Evolutionary conservation across 2,329 filamentous ascomycete genomes (phyloP), one percentile per base, ranked within the genome.

Genomic region (Sphaceloma murrayae): DNA sequence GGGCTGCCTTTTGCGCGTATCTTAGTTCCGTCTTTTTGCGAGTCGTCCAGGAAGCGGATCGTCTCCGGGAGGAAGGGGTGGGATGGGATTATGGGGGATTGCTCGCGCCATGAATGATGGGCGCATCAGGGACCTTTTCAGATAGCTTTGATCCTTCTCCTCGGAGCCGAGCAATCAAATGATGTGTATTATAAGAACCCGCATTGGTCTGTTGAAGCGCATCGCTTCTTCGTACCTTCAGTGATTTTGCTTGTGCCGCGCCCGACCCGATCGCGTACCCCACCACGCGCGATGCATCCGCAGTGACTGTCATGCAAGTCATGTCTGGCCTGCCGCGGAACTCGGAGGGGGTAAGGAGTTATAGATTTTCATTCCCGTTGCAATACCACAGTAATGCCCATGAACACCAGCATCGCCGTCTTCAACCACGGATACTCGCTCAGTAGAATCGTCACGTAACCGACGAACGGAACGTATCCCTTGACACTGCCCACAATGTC

Each of bases 391-490:
- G 94, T 78, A 56, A 95, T 62, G 1, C 89, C 91, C 91, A 98
- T 98, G 40, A 95, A 74, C 1, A 85, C 89, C 57, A 98, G 64
- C 80, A 96, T 85, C 18, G 80, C 89, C 32, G 85, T 93, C 75
- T 98, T 98, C 55, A 96, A 63, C 89, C 89, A 96, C 4, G 91
- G 91, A 61, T 98, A 81, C 63, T 98, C 91, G 51, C 85, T 91
- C 50, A 98, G 70, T 63, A 96, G 70, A 55, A 98, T 98, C 1
- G 91, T 98, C 34, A 96, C 88, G 59, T 96, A 96, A 53, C 91
- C 91, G 10, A 96, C 87, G 57, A 91, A 93, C 0, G 91, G 91
- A 46, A 96, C 80, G 62, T 93, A 98, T 27, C 77, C 91, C 8
- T 91, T 71, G 5, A 96, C 91, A 54, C 84, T 94, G 34, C 91